Evolutionary conservation across 768 basidiomycete species (phyloP), one percentile per base, ranked within the genome.

Genomic region (Leucosporidium scottii): DNA sequence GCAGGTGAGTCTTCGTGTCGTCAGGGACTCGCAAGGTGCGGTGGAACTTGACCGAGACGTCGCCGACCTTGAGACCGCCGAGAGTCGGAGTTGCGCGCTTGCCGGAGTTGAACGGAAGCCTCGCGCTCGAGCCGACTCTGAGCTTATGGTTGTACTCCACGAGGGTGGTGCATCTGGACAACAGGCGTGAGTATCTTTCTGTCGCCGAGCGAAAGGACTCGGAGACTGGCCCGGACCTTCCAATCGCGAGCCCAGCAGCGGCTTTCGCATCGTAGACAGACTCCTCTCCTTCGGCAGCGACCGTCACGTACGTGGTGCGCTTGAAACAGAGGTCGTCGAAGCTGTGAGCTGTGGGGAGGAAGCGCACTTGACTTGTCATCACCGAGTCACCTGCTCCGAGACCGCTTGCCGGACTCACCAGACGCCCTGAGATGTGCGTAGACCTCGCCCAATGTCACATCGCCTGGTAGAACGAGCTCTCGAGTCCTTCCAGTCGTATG

Each of bases 1-100:
- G 59, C 20, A 47, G n/a, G 27, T 59, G 39, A 13, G 8, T 21
- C 25, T 59, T 1, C 3, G 39, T 30, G 59, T 59, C 36, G 59
- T 59, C 59, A 13, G 59, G 59, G 10, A 59, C 59, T 23, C 59
- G 59, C 7, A 59, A 27, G 27, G 59, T 59, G 25, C 59, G 44
- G 39, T 59, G 39, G 17, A 59, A 20, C 44, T 25, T n/a, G 44
- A 59, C 20, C 25, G 15, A 15, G 3, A 47, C 44, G 39, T 30
- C 59, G 12, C 8, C 59, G 9, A 47, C 25, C 5, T 5, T 3
- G 59, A 59, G 39, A 9, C 23, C 18, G n/a, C 10, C 10, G 58
- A 1, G 4, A 6, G 3, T 21, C 9, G 30, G 9, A 31, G 56
- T 31, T 4, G 13, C 21, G 4, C 34, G 10, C 34, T 58, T 58